Percentiles rank a stretch among this genome's conserved stretches.
Evolutionary conservation across 306 rosid genomes (phyloP).

Genomic region (Fragaria nilgerrensis): DNA sequence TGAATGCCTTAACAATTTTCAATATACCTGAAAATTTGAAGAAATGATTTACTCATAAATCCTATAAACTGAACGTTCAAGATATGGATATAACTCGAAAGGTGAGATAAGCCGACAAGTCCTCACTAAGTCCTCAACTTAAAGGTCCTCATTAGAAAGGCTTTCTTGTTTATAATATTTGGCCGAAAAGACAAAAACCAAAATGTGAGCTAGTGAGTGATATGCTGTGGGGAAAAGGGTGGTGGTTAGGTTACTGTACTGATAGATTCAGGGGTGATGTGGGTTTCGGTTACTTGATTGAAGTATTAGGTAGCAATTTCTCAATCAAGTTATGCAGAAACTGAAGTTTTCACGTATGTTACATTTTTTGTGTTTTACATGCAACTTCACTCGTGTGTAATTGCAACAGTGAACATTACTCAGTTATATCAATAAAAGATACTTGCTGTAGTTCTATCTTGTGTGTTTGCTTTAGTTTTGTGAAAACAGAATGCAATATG

Average conservation of each 20-base stretch:
- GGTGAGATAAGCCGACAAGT: too few species aligned
- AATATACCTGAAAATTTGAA: too few species aligned
- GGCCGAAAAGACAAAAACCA: neutral
- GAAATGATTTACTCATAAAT: too few species aligned
- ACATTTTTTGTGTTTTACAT: neutral
- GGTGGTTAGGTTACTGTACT: neutral
- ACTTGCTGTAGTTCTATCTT: neutral
- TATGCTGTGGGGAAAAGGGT: neutral
- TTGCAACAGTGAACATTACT: neutral
- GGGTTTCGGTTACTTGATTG: neutral
- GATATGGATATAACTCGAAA: too few species aligned
- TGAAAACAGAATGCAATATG: neutral
- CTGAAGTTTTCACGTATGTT: neutral
- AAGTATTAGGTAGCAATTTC: neutral
- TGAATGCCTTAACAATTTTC: too few species aligned
- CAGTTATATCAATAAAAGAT: neutral
- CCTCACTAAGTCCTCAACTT: too few species aligned
- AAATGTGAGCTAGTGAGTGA: neutral
- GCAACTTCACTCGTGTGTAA: neutral
- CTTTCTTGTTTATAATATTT: neutral
- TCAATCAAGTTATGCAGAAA: neutral
- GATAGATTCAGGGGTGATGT: neutral
- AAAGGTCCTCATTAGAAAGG: too few species aligned
- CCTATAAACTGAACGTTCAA: too few species aligned
- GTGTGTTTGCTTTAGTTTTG: neutral